Conservation (phyloP, 2,329 filamentous ascomycete species). For the Diaporthe australafricana region DNA sequence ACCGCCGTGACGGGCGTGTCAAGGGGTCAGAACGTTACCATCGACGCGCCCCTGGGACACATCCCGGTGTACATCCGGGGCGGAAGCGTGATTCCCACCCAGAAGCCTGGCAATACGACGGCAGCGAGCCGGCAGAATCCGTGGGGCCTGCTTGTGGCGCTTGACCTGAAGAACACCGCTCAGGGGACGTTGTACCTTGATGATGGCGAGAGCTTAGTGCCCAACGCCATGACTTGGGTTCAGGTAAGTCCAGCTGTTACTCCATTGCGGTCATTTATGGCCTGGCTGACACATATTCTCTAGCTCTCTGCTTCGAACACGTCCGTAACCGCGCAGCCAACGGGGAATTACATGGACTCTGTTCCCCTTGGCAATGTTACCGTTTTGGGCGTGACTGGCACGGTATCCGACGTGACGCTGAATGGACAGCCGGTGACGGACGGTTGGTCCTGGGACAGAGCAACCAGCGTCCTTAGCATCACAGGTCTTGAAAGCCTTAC, state of each 20-base stretch:
- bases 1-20: slow-evolving; percentile 56
- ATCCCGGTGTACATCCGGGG: slow-evolving; percentile 80
- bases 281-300: slow-evolving; percentile 12
- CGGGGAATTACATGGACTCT: slow-evolving; percentile 65
- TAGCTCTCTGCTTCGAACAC: slow-evolving; percentile 56
- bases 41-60: slow-evolving; percentile 67
- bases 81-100: slow-evolving; percentile 74
- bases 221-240: slow-evolving; percentile 66
- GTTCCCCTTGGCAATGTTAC: slow-evolving; percentile 73
- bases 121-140: slow-evolving; percentile 69
- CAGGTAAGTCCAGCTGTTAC: slow-evolving; percentile 47
- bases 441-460: slow-evolving; percentile 60
- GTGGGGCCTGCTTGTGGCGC: slow-evolving; percentile 75
- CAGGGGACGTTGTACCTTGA: slow-evolving; percentile 76
- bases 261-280: not conserved
- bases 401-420: slow-evolving; percentile 59
- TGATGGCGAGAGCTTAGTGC: slow-evolving; percentile 76
- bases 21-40: slow-evolving; percentile 53
- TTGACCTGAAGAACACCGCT: slow-evolving; percentile 66
- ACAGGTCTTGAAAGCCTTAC: slow-evolving; percentile 62
- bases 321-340: slow-evolving; percentile 58
- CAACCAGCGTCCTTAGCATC: slow-evolving; percentile 61
- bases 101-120: slow-evolving; percentile 77
- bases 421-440: slow-evolving; percentile 59
- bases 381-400: slow-evolving; percentile 64